Evolutionary conservation across 495 filamentous ascomycete species (phyloP).

Genomic region (Penicillium paradoxum): DNA sequence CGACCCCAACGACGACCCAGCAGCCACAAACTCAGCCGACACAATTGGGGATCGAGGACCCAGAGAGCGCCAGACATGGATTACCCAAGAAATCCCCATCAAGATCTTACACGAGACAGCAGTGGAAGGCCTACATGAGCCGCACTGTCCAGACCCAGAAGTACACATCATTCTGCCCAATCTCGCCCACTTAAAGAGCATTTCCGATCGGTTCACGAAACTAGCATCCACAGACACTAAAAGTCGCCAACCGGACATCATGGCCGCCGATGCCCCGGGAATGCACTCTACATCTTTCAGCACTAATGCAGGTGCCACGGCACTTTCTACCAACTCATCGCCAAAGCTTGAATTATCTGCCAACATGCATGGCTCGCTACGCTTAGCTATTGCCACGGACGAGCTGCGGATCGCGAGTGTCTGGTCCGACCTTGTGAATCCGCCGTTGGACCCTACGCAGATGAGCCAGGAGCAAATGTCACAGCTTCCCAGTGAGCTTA

Average conservation of each 20-base stretch:
- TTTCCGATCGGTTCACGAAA: constrained; percentile 90
- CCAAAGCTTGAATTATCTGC: constrained; percentile 77
- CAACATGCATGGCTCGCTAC: constrained; percentile 85
- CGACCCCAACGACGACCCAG: not conserved
- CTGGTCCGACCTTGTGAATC: constrained; percentile 81
- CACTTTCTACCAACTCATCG: constrained; percentile 21
- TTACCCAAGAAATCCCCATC: constrained; percentile 96
- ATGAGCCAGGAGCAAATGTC: constrained; percentile 57
- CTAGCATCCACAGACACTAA: constrained; percentile 47
- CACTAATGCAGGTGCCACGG: constrained; percentile 11
- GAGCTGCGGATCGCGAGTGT: constrained; percentile 71
- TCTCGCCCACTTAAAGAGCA: constrained; percentile 76
- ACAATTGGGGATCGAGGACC: constrained; percentile 44
- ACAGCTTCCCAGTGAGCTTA: constrained; percentile 69
- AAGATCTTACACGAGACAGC: constrained; percentile 73
- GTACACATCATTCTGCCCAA: constrained; percentile 88
- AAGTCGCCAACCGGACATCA: constrained; percentile 8
- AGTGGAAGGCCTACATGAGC: constrained; percentile 84
- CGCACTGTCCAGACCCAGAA: constrained; percentile 83
- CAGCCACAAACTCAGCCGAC: constrained; percentile 18
- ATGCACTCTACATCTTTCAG: not conserved
- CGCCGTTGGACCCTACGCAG: constrained; percentile 71
- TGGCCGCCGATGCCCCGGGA: constrained; percentile 13
- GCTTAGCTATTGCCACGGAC: constrained; percentile 71
- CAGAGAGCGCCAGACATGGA: constrained; percentile 70